Evolutionary conservation across 345 rosid species (phyloP), one percentile per base, ranked within the genome.

Genomic region (Conringia planisiliqua): DNA sequence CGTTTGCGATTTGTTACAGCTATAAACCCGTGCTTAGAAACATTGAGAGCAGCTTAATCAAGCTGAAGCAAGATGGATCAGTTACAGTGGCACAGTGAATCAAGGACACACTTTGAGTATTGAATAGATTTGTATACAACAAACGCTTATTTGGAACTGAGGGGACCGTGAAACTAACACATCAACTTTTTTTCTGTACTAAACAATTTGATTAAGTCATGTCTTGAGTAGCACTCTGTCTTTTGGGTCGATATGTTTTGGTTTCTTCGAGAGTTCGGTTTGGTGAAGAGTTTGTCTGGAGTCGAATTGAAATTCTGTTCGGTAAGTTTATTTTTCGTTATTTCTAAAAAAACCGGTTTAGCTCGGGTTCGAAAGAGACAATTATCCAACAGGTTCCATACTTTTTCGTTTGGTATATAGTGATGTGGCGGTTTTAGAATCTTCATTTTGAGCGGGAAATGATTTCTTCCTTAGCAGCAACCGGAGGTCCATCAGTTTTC

Each of bases 11-110:
- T 26, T 71, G 2, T 73, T 81, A 79, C 96, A 90, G 99, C 70
- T 94, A 94, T 70, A 90, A 85, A 64, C 97, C 97, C 16, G 86
- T 92, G 58, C 85, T 95, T 20, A 79, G 96, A 62, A 95, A 90
- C 81, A 90, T 92, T 2, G 97, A 95, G 79, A 84, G 87, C 80
- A 84, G 82, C 73, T 89, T 92, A 70, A 83, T 95, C 83, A 90
- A 87, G 78, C 86, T 95, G 87, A 92, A 89, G 84, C 96, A 85
- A 79, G 98, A 90, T 44, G 86, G 92, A 63, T 79, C 84, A 0
- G 82, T 88, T 54, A 66, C 83, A 4, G 87, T 81, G 32, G 80
- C 71, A 46, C 75, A 70, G 38, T 77, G 66, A 55, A 17, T n/a
- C 60, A 32, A 55, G 39, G 36, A 14, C 30, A 42, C 39, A n/a